Conservation (phyloP, 2,329 filamentous ascomycete species). For the Colletotrichum siamense region DNA sequence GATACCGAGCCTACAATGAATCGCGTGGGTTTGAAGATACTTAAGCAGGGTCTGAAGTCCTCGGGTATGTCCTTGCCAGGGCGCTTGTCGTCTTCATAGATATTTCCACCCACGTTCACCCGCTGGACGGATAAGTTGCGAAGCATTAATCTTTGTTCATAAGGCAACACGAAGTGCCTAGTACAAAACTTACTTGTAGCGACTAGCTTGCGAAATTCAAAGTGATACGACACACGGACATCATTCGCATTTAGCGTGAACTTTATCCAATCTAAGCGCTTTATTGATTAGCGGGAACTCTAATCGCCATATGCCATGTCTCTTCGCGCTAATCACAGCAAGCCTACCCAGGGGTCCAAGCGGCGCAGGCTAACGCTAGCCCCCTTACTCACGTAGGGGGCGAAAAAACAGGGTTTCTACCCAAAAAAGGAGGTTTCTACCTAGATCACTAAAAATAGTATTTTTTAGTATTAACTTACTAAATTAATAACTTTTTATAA, state of each 20-base stretch:
- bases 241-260: neutral
- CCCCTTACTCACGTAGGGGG: too few species aligned
- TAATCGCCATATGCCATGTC: neutral
- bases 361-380: too few species aligned
- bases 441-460: too few species aligned
- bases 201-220: neutral
- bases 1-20: neutral
- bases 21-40: neutral
- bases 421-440: too few species aligned
- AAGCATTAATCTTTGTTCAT: neutral
- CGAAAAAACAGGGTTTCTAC: too few species aligned
- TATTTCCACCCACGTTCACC: neutral
- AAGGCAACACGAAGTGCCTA: neutral
- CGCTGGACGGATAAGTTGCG: neutral
- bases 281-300: neutral
- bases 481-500: too few species aligned
- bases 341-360: too few species aligned
- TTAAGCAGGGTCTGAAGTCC: neutral
- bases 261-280: neutral
- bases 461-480: too few species aligned
- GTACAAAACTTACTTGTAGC: neutral
- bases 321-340: neutral
- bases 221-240: neutral
- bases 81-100: neutral
- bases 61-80: neutral